phyloP scores from a whole-genome alignment of 768 basidiomycete genomes.

The Boletellus sp. region DNA sequence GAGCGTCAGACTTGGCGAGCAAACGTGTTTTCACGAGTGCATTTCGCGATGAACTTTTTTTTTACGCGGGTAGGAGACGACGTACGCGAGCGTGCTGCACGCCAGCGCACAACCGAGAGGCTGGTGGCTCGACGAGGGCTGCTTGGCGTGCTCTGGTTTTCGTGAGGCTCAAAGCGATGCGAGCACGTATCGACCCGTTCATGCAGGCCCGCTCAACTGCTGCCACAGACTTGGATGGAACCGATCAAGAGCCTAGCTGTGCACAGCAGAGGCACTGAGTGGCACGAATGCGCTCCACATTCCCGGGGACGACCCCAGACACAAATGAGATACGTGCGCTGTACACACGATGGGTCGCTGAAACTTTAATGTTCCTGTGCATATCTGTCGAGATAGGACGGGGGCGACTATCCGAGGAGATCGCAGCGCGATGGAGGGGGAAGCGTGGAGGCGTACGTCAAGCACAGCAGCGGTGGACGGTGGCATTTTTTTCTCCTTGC shows the following conservation, averaged over 20 bases:
- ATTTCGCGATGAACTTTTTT: neutral
- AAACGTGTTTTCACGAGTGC: neutral
- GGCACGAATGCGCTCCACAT: too few relatives aligned
- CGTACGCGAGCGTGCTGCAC: neutral
- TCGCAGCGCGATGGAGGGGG: constrained; percentile 3
- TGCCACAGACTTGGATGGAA: neutral
- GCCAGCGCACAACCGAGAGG: neutral
- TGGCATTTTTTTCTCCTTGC: neutral
- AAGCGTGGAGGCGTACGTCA: constrained; percentile 14
- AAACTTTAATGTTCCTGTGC: constrained; percentile 18
- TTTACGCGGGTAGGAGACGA: neutral
- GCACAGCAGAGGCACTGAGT: too few relatives aligned
- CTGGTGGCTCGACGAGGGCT: neutral
- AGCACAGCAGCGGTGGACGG: constrained; percentile 4
- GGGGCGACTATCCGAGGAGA: constrained; percentile 24
- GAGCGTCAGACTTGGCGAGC: neutral
- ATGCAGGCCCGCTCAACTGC: too few relatives aligned
- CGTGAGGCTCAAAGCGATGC: neutral
- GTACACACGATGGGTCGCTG: constrained; percentile 2
- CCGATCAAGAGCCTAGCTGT: too few relatives aligned
- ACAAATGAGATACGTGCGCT: constrained; percentile 7
- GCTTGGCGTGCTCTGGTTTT: neutral
- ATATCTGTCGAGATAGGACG: constrained; percentile 18
- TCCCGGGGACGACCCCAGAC: neutral
- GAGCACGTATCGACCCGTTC: too few relatives aligned